Evolutionary conservation across 208 protist genomes (phyloP), one percentile per base, ranked within the genome.

Genomic region (Wallacemonas sp.): DNA sequence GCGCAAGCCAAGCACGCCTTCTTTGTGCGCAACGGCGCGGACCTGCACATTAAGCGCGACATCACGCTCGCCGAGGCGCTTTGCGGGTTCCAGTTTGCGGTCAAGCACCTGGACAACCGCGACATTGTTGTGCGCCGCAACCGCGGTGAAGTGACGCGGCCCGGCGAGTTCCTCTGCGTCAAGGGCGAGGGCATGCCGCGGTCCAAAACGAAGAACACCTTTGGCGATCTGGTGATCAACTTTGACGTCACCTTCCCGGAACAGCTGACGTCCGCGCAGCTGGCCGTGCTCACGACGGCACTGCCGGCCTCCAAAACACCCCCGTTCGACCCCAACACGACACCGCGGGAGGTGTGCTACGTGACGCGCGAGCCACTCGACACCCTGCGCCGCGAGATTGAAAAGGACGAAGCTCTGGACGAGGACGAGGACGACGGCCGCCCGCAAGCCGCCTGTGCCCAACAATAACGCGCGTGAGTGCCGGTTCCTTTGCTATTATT

Each of bases 51-150:
- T 67, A 84, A 76, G 10, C 84, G 94, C 32, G 76, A 73, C 22
- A 88, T 99, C 54, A 86, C 79, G 0, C 82, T 99, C n/a, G 73
- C 78, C 1, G 97, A 99, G 72, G 95, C 97, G 3, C 79, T 99
- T n/a, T 97, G 87, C 57, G 97, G 97, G 2, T 89, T 95, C 75
- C 78, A 95, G 67, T 96, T 98, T 74, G 68, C 85, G 41, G 33
- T 98, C 11, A 84, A 65, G 32, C 95, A 98, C 65, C 78, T 98
- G 8, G 94, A 98, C 70, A 87, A 84, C 23, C 77, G 93, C 14
- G 77, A 91, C 25, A 84, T 98, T 2, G 62, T 97, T 20, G 87
- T 98, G 3, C 74, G 85, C 32, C 84, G 83, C 25, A 74, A 76
- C 20, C 64, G 82, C 16, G 88, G 91, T 0, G 76, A 81, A n/a